Conservation (phyloP, 805 yeast genomes). For the Phaffomyces thermotolerans region DNA sequence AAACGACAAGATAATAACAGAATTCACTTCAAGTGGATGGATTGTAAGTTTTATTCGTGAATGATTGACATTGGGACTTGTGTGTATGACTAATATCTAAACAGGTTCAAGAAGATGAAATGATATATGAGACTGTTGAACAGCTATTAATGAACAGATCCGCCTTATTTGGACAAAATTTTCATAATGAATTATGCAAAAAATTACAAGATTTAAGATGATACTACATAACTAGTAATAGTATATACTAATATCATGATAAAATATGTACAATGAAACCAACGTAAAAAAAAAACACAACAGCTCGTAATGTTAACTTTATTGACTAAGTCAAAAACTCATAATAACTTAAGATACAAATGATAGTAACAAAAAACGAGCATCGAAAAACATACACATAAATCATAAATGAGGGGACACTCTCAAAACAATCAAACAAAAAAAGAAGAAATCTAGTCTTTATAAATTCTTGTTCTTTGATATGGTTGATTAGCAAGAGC, state of each 20-base stretch:
- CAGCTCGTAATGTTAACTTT: too few relatives aligned
- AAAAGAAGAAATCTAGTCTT: slow-evolving; percentile 11
- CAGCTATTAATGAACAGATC: slow-evolving; percentile 18
- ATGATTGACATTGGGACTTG: neutral
- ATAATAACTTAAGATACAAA: neutral
- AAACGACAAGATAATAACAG: neutral
- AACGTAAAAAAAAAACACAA: neutral
- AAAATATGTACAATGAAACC: neutral
- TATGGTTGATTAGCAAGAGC: slow-evolving; percentile 16
- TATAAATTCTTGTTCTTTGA: slow-evolving; percentile 32
- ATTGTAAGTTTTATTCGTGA: neutral
- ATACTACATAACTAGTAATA: too few relatives aligned
- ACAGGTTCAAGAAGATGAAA: neutral
- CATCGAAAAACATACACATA: neutral
- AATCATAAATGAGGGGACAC: neutral
- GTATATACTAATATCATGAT: neutral
- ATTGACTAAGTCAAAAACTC: too few relatives aligned
- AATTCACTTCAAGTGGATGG: slow-evolving; percentile 12
- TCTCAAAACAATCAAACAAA: neutral
- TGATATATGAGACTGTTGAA: slow-evolving; percentile 24
- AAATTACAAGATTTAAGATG: neutral
- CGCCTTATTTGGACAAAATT: slow-evolving; percentile 2
- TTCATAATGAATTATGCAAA: slow-evolving; percentile 6
- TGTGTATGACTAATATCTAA: neutral
- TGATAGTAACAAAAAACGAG: too few relatives aligned